These are phyloP conservation scores for Westerdykella ornata DNA, from an alignment of 2,329 filamentous ascomycete species.

Conservation along the genomic window DNA sequence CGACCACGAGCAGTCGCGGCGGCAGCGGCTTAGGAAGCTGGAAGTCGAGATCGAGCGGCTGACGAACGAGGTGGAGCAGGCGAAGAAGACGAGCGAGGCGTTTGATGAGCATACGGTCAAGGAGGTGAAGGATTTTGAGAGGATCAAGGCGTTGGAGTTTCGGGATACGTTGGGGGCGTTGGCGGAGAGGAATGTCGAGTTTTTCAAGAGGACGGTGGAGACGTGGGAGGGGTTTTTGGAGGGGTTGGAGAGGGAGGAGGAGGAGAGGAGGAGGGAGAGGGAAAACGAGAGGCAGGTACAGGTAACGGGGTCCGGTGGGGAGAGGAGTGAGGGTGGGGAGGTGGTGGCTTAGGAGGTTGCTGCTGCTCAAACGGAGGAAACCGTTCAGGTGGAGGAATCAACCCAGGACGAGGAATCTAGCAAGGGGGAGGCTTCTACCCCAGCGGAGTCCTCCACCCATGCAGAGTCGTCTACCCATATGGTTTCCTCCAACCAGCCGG, in stretches of 20 bases:
- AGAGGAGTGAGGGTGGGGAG: not conserved
- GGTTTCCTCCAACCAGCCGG: too few relatives aligned
- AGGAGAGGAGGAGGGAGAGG: conserved; percentile 11
- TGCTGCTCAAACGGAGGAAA: too few relatives aligned
- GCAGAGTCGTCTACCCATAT: too few relatives aligned
- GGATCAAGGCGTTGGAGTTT: conserved; percentile 92
- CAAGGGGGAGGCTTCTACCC: not conserved
- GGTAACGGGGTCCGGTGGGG: not conserved
- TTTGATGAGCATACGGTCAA: conserved; percentile 95
- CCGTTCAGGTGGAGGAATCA: too few relatives aligned
- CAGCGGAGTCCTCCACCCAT: too few relatives aligned
- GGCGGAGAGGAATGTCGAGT: conserved; percentile 77
- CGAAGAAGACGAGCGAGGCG: conserved; percentile 78
- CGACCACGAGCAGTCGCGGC: conserved; percentile 85
- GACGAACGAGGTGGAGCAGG: conserved; percentile 75
- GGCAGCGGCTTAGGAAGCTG: conserved; percentile 80
- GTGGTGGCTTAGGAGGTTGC: not conserved
- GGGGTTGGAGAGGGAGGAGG: conserved; percentile 70
- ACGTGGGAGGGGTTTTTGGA: conserved; percentile 87
- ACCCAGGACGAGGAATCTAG: not conserved
- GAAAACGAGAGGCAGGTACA: not conserved
- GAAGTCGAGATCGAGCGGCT: conserved; percentile 90
- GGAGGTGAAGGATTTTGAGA: conserved; percentile 89
- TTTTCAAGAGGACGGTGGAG: conserved; percentile 71
- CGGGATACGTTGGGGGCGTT: conserved; percentile 76